Evolutionary conservation across 306 rosid genomes (phyloP).

Genomic region (Astragalus glycyphyllos): DNA sequence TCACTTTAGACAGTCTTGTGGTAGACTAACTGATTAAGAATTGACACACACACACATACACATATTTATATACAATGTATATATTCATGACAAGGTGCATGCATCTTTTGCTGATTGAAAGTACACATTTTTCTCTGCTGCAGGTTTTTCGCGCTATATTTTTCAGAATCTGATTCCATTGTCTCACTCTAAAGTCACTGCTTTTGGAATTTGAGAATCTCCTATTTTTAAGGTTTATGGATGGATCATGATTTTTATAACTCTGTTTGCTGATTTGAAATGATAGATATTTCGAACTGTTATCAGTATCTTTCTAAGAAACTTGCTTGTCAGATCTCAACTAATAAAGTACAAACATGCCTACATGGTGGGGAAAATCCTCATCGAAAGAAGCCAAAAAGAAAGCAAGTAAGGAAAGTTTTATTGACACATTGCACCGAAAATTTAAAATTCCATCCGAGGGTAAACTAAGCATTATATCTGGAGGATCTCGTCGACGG

Average conservation of each 20-base stretch:
- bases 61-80: not conserved
- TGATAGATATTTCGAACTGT: slow-evolving; percentile 47
- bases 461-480: slow-evolving; percentile 60
- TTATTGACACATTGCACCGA: slow-evolving; percentile 74
- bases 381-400: slow-evolving; percentile 91
- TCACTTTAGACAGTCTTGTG: slow-evolving; percentile 33
- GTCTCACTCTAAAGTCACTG: slow-evolving; percentile 36
- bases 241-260: slow-evolving; percentile 40
- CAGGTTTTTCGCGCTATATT: slow-evolving; percentile 49
- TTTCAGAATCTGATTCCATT: slow-evolving; percentile 23
- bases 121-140: slow-evolving; percentile 39
- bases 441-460: slow-evolving; percentile 80
- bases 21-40: not conserved
- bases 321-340: slow-evolving; percentile 37
- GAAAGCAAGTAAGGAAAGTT: slow-evolving; percentile 82
- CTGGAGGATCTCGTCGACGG: slow-evolving; percentile 71
- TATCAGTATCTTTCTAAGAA: slow-evolving; percentile 43
- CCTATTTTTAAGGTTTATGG: slow-evolving; percentile 44
- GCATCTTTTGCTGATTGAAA: slow-evolving; percentile 41
- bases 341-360: slow-evolving; percentile 65
- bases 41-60: not conserved
- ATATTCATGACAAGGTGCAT: slow-evolving; percentile 6
- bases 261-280: slow-evolving; percentile 35
- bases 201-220: slow-evolving; percentile 43
- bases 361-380: slow-evolving; percentile 87